Evolutionary conservation across 2,329 filamentous ascomycete genomes (phyloP).

Genomic region (Coniochaeta sp.): DNA sequence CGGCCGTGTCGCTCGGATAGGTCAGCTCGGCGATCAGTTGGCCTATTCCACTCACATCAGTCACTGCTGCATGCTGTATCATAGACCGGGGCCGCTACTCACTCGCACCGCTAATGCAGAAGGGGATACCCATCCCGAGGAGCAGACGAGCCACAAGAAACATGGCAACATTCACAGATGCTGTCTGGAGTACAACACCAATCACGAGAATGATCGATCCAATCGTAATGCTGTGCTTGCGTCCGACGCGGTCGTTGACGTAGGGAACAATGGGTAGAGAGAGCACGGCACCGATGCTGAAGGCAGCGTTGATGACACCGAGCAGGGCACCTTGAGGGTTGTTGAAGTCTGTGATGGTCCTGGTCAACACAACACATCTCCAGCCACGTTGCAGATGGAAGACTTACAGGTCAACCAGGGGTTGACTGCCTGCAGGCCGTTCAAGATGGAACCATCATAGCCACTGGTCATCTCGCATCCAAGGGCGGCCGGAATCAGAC

Average conservation of each 20-base stretch:
- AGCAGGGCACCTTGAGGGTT: conserved; percentile 13
- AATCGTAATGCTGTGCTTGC: conserved; percentile 45
- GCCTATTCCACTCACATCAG: too few species aligned
- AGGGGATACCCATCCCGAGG: conserved; percentile 11
- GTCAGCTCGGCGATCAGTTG: conserved; percentile 10
- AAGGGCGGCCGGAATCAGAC: conserved; percentile 8
- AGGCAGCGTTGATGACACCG: conserved; percentile 13
- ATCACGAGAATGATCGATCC: conserved; percentile 47
- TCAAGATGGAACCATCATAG: conserved; percentile 30
- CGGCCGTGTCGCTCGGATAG: conserved; percentile 8
- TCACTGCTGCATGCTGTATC: too few species aligned
- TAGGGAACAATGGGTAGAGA: conserved; percentile 12
- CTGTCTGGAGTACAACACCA: conserved; percentile 46
- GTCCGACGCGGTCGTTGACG: conserved; percentile 39
- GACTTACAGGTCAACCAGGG: conserved; percentile 29
- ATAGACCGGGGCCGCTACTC: too few species aligned
- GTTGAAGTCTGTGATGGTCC: conserved; percentile 6
- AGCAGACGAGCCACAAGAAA: conserved; percentile 16
- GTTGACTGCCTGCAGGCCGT: conserved; percentile 29
- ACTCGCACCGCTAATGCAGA: conserved; percentile 8
- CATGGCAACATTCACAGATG: conserved; percentile 35
- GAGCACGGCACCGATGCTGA: conserved; percentile 11
- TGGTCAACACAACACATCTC: not conserved
- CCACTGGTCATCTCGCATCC: conserved; percentile 13
- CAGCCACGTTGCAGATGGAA: not conserved